Conservation (phyloP, 2,329 filamentous ascomycete species). For the Diaporthe caulivora region DNA sequence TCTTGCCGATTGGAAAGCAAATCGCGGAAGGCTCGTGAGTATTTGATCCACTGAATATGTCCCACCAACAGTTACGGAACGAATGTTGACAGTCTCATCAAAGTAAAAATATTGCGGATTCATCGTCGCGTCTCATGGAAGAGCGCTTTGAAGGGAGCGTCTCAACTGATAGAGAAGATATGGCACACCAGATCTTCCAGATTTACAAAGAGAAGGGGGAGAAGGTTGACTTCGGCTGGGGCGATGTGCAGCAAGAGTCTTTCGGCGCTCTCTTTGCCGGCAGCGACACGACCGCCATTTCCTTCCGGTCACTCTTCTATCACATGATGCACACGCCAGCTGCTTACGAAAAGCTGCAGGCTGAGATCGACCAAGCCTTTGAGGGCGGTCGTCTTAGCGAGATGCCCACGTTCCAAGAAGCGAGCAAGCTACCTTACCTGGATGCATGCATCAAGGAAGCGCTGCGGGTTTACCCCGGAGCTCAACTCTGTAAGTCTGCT, state of each 20-base stretch:
- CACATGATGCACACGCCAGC: slow-evolving; percentile 42
- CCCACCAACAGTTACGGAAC: neutral
- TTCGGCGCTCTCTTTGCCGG: slow-evolving; percentile 51
- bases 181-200: slow-evolving; percentile 17
- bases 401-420: slow-evolving; percentile 42
- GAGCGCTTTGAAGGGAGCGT: slow-evolving; percentile 4
- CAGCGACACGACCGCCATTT: slow-evolving; percentile 49
- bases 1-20: neutral
- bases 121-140: neutral
- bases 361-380: slow-evolving; percentile 43
- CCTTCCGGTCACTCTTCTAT: slow-evolving; percentile 45
- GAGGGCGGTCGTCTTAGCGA: slow-evolving; percentile 29
- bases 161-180: neutral
- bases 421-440: slow-evolving; percentile 49
- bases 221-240: slow-evolving; percentile 5
- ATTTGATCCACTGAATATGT: neutral
- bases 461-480: slow-evolving; percentile 37
- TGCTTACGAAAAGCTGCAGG: slow-evolving; percentile 38
- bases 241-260: slow-evolving; percentile 2
- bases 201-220: slow-evolving; percentile 3
- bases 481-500: slow-evolving; percentile 13
- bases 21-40: neutral
- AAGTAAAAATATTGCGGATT: neutral
- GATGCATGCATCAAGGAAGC: slow-evolving; percentile 51
- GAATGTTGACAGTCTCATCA: neutral